Conservation (phyloP, 2,329 filamentous ascomycete species). For the Exophiala alcalophila region DNA sequence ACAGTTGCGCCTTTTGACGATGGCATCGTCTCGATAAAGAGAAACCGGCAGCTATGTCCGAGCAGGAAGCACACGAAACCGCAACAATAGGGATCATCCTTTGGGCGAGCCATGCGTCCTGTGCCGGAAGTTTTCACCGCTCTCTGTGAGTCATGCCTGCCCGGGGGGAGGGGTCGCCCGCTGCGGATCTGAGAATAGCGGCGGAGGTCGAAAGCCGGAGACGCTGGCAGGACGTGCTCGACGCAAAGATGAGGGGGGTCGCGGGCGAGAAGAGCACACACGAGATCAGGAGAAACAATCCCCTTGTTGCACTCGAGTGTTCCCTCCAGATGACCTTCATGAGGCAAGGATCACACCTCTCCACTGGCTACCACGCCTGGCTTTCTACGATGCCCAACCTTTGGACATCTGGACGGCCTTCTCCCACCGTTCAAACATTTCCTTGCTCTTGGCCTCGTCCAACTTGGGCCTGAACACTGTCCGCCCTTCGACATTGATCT, state of each 20-base stretch:
- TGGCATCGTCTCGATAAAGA: not conserved
- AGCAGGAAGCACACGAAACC: no score
- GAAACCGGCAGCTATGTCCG: not conserved
- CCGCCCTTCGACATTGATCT: slow-evolving; percentile 68
- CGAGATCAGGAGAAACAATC: no score
- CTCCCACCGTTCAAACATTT: slow-evolving; percentile 69
- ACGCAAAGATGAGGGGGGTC: not conserved
- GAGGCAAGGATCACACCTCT: not conserved
- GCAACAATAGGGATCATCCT: not conserved
- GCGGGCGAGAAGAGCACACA: no score
- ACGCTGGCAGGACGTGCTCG: not conserved
- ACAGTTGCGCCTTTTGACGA: not conserved
- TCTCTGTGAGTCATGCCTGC: not conserved
- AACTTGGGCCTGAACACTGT: slow-evolving; percentile 63
- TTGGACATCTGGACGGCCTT: slow-evolving; percentile 73
- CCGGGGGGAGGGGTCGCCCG: not conserved
- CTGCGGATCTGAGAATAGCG: not conserved
- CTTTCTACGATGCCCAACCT: slow-evolving; percentile 33
- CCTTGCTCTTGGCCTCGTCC: slow-evolving; percentile 50
- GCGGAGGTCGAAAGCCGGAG: not conserved
- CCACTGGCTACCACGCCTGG: slow-evolving; percentile 40
- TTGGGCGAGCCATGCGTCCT: not conserved
- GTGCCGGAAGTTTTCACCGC: not conserved
- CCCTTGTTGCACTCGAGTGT: no score
- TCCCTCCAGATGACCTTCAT: not conserved